Conservation (phyloP, 1,284 basidiomycete genomes). For the Tausonia pullulans region DNA sequence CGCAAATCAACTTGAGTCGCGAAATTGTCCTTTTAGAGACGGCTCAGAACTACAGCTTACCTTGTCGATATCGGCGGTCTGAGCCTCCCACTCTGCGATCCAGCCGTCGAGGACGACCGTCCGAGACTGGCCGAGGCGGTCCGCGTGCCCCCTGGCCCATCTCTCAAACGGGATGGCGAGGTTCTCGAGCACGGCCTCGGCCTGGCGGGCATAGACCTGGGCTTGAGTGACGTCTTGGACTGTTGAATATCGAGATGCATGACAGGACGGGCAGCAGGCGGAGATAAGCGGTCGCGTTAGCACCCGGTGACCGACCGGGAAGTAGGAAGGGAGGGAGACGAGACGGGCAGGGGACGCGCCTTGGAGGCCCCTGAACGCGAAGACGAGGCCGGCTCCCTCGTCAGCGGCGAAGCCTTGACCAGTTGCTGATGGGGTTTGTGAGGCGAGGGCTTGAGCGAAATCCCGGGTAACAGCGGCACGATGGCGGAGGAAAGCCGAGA, state of each 20-base stretch:
- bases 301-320: not conserved
- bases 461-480: not conserved
- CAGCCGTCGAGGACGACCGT: constrained; percentile 11
- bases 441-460: not conserved
- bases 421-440: not conserved
- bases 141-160: constrained; percentile 8
- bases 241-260: not conserved
- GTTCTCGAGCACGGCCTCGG: not conserved
- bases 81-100: constrained; percentile 7
- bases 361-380: constrained; percentile 13
- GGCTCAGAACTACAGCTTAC: not conserved
- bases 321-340: not conserved
- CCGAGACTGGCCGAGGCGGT: not conserved
- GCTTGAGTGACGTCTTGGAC: constrained; percentile 6
- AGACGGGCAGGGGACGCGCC: not conserved
- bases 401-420: constrained; percentile 12
- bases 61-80: constrained; percentile 10
- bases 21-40: not conserved
- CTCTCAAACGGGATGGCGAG: constrained; percentile 5
- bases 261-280: not conserved
- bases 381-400: constrained; percentile 14
- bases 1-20: not conserved
- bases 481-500: constrained; percentile 6
- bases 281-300: not conserved
- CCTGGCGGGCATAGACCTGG: not conserved